phyloP scores from a whole-genome alignment of 768 basidiomycete genomes.

The Lactarius akahatsu region DNA sequence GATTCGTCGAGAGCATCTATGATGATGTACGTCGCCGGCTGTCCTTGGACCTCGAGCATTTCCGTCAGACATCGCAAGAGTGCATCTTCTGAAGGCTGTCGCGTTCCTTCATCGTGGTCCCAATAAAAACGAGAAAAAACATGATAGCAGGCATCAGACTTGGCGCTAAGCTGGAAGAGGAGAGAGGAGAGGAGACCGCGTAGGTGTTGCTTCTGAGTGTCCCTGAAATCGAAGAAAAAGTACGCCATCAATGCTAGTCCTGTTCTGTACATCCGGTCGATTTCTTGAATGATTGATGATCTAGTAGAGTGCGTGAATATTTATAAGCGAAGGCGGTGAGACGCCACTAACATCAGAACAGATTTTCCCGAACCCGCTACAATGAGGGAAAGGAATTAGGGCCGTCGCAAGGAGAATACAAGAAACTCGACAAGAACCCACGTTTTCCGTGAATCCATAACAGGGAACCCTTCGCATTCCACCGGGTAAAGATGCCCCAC shows the following conservation, averaged over 20 bases:
- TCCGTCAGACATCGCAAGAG: conserved; percentile 1
- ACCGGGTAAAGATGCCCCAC: too few relatives aligned
- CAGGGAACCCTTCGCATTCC: too few relatives aligned
- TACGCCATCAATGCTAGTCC: conserved; percentile 1
- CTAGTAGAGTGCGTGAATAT: not conserved
- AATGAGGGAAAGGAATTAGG: not conserved
- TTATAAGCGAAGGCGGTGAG: not conserved
- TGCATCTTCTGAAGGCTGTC: conserved; percentile 1
- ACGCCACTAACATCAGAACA: conserved; percentile 2
- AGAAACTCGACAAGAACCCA: not conserved
- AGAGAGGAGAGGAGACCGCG: too few relatives aligned
- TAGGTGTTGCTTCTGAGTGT: too few relatives aligned
- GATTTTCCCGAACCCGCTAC: conserved; percentile 5
- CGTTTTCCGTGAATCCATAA: not conserved
- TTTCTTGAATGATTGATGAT: conserved; percentile 10
- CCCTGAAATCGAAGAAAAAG: too few relatives aligned
- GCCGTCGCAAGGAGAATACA: not conserved
- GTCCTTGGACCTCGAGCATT: conserved; percentile 1
- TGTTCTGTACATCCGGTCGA: conserved; percentile 3
- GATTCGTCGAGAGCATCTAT: too few relatives aligned
- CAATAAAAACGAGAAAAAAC: not conserved
- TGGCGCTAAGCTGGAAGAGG: too few relatives aligned
- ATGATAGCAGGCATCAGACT: too few relatives aligned
- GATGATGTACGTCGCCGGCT: too few relatives aligned
- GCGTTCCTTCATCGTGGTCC: conserved; percentile 1